Conservation (phyloP, 257 asterid genomes). For the Handroanthus guayacan region DNA sequence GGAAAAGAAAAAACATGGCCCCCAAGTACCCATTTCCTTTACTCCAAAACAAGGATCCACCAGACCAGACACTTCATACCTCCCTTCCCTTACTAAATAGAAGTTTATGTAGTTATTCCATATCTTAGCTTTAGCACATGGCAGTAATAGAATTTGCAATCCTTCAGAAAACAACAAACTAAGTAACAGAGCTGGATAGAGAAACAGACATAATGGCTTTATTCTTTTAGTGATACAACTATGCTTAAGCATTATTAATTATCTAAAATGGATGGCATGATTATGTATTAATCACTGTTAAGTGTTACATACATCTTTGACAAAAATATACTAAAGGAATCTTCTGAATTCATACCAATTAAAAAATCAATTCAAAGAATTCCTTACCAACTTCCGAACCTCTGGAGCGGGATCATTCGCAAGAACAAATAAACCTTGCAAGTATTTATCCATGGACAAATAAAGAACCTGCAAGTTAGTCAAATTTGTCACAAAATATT, state of each 20-base stretch:
- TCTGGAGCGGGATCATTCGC: constrained; percentile 75
- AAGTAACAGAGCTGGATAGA: constrained; percentile 13
- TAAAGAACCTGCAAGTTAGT: constrained; percentile 52
- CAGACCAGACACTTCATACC: background rate
- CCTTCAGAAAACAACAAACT: constrained; percentile 8
- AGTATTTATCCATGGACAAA: constrained; percentile 71
- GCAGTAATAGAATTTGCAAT: constrained; percentile 8
- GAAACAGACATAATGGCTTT: background rate
- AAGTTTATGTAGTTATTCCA: background rate
- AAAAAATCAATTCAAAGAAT: background rate
- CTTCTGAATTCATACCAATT: constrained; percentile 1
- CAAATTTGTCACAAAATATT: background rate
- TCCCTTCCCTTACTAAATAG: constrained; percentile 16
- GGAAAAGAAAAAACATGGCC: background rate
- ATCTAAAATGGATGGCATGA: constrained; percentile 9
- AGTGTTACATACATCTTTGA: background rate
- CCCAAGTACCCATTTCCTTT: background rate
- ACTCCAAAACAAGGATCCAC: constrained; percentile 1
- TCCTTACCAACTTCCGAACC: constrained; percentile 79
- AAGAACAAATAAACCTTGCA: constrained; percentile 76
- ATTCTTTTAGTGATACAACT: constrained; percentile 13
- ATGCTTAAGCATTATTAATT: constrained; percentile 13
- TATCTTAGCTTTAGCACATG: constrained; percentile 5
- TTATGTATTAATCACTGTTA: background rate
- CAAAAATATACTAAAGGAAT: background rate